Conservation (phyloP, 345 rosid genomes). For the Melaleuca alternifolia region DNA sequence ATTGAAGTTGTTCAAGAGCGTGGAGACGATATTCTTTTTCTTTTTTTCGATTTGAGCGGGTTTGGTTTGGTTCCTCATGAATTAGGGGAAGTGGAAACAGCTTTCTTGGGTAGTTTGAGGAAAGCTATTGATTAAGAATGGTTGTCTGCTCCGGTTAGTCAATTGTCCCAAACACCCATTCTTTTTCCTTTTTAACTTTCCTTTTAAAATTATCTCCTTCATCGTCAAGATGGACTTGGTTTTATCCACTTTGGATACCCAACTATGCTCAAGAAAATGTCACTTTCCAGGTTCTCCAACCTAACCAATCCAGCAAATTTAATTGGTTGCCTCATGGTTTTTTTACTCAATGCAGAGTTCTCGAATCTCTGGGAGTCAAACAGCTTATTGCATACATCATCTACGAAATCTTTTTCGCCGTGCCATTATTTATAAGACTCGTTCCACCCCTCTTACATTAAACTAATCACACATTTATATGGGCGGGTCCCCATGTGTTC, state of each 20-base stretch:
- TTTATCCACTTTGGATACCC: neutral
- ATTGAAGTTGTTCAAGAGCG: neutral
- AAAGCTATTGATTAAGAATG: slow-evolving; percentile 1
- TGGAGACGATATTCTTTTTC: neutral
- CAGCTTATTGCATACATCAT: neutral
- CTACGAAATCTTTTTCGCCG: neutral
- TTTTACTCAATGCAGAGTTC: neutral
- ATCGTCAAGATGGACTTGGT: neutral
- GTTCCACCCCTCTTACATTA: neutral
- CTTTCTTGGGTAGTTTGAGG: slow-evolving; percentile 1
- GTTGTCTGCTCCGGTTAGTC: neutral
- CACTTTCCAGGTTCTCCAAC: neutral
- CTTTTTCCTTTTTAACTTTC: neutral
- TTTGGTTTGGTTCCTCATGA: neutral
- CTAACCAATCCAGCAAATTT: neutral
- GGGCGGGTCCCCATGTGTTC: neutral
- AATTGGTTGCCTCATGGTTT: neutral
- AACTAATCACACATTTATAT: neutral
- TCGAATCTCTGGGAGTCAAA: neutral
- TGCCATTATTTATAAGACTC: neutral
- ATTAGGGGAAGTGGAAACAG: neutral
- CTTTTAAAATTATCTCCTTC: neutral
- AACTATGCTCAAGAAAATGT: neutral
- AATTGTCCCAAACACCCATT: neutral
- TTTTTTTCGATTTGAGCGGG: neutral